A percentile compares a stretch with the other conserved stretches of the same genome.
Evolutionary conservation across 2,329 filamentous ascomycete genomes (phyloP).

Genomic region (Herpotrichia juniperi): DNA sequence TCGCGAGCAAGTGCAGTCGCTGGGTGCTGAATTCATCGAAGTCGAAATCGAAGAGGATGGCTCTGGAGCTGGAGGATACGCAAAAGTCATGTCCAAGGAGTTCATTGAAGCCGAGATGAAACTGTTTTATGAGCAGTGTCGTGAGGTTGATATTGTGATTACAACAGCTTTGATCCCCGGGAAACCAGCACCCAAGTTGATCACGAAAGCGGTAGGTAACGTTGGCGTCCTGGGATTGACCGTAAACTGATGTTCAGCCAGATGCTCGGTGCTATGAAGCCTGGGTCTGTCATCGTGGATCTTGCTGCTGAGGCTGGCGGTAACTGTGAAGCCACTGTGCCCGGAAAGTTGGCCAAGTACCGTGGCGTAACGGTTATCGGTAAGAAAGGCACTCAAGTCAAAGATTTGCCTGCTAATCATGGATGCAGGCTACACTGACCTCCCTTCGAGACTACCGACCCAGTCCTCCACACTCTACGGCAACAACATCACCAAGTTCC

Average conservation of each 20-base stretch:
- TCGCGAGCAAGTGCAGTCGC: slow-evolving; percentile 86
- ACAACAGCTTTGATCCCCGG: slow-evolving; percentile 92
- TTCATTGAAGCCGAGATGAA: slow-evolving; percentile 95
- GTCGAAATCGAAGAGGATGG: slow-evolving; percentile 86
- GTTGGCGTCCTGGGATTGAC: not conserved
- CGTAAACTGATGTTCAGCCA: slow-evolving; percentile 31
- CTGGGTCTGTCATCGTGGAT: slow-evolving; percentile 86
- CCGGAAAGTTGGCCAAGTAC: slow-evolving; percentile 72
- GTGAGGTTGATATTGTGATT: slow-evolving; percentile 90
- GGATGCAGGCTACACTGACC: slow-evolving; percentile 72
- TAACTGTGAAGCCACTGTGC: slow-evolving; percentile 82
- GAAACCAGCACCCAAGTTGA: slow-evolving; percentile 79
- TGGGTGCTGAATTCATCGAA: slow-evolving; percentile 89
- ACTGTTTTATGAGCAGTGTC: slow-evolving; percentile 84
- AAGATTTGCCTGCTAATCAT: slow-evolving; percentile 10
- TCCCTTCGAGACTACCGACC: slow-evolving; percentile 84
- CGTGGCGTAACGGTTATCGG: slow-evolving; percentile 86
- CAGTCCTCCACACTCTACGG: slow-evolving; percentile 91
- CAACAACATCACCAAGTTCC: slow-evolving; percentile 90
- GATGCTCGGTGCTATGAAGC: slow-evolving; percentile 85
- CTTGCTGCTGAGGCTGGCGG: slow-evolving; percentile 86
- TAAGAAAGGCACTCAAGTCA: slow-evolving; percentile 36
- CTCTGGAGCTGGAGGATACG: slow-evolving; percentile 83
- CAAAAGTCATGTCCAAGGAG: slow-evolving; percentile 92
- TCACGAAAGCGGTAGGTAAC: slow-evolving; percentile 68